These are phyloP conservation scores for Ascochyta rabiei DNA, from an alignment of 2,329 filamentous ascomycete species.

Conservation along the genomic window DNA sequence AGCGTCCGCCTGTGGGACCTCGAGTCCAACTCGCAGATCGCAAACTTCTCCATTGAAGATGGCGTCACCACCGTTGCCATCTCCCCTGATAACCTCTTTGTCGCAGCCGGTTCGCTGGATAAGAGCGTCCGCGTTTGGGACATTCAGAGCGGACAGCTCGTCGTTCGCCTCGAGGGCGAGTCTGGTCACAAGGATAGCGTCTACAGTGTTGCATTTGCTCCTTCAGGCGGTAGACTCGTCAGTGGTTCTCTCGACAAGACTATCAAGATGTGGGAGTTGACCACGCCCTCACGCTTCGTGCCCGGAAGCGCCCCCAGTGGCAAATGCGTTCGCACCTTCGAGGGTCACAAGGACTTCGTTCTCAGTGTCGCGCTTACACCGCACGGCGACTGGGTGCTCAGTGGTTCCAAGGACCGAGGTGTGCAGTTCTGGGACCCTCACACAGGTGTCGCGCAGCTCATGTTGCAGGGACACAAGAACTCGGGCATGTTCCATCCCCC, in stretches of 20 bases:
- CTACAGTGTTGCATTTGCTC: constrained; percentile 94
- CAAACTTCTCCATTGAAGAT: constrained; percentile 91
- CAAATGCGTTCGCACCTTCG: constrained; percentile 95
- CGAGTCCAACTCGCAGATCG: constrained; percentile 77
- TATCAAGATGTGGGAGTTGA: constrained; percentile 99
- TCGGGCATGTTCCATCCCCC: constrained; percentile 62
- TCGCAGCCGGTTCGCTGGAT: constrained; percentile 92
- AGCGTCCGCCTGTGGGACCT: constrained; percentile 98
- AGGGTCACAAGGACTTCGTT: constrained; percentile 98
- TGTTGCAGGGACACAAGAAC: constrained; percentile 99
- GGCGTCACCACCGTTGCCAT: constrained; percentile 98
- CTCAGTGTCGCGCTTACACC: constrained; percentile 94
- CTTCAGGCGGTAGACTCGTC: constrained; percentile 89
- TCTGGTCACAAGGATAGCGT: constrained; percentile 97
- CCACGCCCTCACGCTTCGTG: constrained; percentile 69
- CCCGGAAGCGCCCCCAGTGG: constrained; percentile 78
- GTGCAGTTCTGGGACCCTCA: constrained; percentile 99
- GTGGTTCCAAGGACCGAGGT: constrained; percentile 93
- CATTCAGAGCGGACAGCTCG: constrained; percentile 79
- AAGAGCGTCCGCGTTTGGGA: constrained; percentile 99
- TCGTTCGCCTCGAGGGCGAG: constrained; percentile 89
- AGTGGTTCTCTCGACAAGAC: constrained; percentile 96
- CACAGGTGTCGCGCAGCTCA: constrained; percentile 92
- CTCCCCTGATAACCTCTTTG: constrained; percentile 90
- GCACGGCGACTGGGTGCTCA: constrained; percentile 94